A percentile compares a stretch with the other conserved stretches of the same genome.
phyloP scores from a whole-genome alignment of 1,284 basidiomycete genomes.

The Apiotrichum domesticum region DNA sequence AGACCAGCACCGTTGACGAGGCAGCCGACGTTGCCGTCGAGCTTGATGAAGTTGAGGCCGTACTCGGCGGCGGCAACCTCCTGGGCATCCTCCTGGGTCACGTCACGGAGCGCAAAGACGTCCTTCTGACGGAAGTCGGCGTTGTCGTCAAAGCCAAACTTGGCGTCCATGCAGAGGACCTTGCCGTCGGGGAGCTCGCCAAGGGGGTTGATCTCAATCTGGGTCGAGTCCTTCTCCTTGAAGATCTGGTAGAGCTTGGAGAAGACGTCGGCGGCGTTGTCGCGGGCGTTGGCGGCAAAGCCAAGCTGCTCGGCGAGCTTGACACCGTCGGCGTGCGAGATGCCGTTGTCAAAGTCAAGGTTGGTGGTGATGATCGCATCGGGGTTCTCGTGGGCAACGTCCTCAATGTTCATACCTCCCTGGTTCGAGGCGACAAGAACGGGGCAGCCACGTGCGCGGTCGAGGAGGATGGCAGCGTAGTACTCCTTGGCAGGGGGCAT shows the following conservation, averaged over 20 bases:
- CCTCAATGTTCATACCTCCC: slow-evolving; percentile 98
- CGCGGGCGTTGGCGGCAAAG: slow-evolving; percentile 66
- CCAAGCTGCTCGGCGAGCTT: slow-evolving; percentile 84
- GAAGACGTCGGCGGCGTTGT: slow-evolving; percentile 87
- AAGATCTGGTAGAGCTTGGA: slow-evolving; percentile 93
- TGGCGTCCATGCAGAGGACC: slow-evolving; percentile 99
- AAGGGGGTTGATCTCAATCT: slow-evolving; percentile 99
- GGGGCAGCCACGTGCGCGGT: slow-evolving; percentile 80
- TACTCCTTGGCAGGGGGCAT: slow-evolving; percentile 94
- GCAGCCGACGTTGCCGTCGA: slow-evolving; percentile 96
- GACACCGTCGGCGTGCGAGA: slow-evolving; percentile 67
- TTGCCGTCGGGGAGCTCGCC: slow-evolving; percentile 90
- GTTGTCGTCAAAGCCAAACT: slow-evolving; percentile 99
- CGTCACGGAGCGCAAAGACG: slow-evolving; percentile 82
- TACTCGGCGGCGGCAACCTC: slow-evolving; percentile 84
- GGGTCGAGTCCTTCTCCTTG: slow-evolving; percentile 98
- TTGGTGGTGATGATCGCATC: slow-evolving; percentile 93
- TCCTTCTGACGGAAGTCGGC: slow-evolving; percentile 96
- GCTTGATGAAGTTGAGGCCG: slow-evolving; percentile 98
- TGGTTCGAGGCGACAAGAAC: slow-evolving; percentile 92
- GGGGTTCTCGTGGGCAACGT: slow-evolving; percentile 97
- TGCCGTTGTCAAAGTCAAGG: slow-evolving; percentile 79
- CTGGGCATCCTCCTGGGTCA: slow-evolving; percentile 90
- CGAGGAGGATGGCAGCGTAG: slow-evolving; percentile 95
- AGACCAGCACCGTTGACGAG: slow-evolving; percentile 98